Evolutionary conservation across 1,284 basidiomycete genomes (phyloP), one percentile per base, ranked within the genome.

Genomic region (Puccinia coronata): DNA sequence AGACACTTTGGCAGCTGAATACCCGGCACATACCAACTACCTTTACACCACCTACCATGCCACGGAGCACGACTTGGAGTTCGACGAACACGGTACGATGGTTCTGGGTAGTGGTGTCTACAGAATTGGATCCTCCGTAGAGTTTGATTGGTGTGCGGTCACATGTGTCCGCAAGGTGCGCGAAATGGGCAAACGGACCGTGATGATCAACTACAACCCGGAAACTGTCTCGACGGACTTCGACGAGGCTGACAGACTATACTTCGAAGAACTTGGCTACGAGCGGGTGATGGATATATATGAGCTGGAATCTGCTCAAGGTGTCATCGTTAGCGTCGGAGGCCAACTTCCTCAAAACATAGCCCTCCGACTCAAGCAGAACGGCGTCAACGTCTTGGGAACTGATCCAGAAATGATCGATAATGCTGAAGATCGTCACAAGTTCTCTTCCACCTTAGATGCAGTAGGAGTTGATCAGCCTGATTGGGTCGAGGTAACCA

Each of bases 141-240:
- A 99, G 88, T 99, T 99, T 87, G 97, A 99, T 87, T 99, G 97
- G 97, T 99, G 97, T 86, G 97, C 97, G 43, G 97, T 99, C 73
- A 98, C 96, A 2, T 98, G 96, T 86, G 94, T 95, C 57, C 91
- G 97, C 83, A 92, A 92, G 85, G 91, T 99, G 83, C 90, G 96
- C 83, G 91, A 92, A 83, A 92, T 95, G 90, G 95, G 95, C 86
- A 92, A 93, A 87, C 91, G 92, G 88, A 98, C 97, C 61, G 92
- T 99, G 88, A 99, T 99, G 96, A 90, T 99, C 90, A 99, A 99
- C 89, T 99, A 99, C 88, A 99, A 99, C 88, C 97, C 96, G 23
- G 97, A 99, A 88, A 99, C 97, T 4, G 97, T 99, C 81, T 97
- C 95, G 8, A 99, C 97, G 82, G 97, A 99, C 87, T 99, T 96